Percentiles rank a stretch among this genome's conserved stretches.
Conservation (phyloP, 78 protist species). For the Dictyostelium firmibasis region DNA sequence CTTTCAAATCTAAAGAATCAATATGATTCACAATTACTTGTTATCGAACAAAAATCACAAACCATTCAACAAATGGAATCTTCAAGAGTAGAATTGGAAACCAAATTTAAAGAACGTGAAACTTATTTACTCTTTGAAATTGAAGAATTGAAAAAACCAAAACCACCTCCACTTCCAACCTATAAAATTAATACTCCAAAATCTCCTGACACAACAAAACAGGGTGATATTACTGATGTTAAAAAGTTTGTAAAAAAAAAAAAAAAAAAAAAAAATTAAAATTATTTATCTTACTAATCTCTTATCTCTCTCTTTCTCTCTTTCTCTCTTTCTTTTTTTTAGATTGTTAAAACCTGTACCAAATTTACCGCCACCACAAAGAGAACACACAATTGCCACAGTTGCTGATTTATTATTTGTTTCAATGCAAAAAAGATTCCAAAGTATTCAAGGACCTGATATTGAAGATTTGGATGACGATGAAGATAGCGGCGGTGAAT, state of each 20-base stretch:
- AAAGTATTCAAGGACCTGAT: constrained; percentile 41
- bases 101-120: constrained; percentile 2
- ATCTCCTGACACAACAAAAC: not conserved
- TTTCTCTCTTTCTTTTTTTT: not conserved
- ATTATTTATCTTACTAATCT: not conserved
- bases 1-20: not conserved
- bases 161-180: constrained; percentile 73
- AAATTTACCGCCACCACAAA: constrained; percentile 8
- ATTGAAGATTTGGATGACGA: constrained; percentile 42
- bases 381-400: constrained; percentile 47
- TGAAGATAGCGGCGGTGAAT: constrained; percentile 26
- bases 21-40: constrained; percentile 1
- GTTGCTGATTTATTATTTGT: constrained; percentile 66
- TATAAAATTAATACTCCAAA: not conserved
- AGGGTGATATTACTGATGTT: not conserved
- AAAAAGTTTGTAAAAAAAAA: not conserved
- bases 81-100: constrained; percentile 9
- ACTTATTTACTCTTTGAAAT: constrained; percentile 22
- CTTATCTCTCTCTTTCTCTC: not conserved
- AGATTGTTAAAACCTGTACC: constrained; percentile 21
- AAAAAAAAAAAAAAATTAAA: not conserved
- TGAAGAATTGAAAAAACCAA: constrained; percentile 62
- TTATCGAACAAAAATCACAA: not conserved
- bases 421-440: constrained; percentile 70
- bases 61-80: constrained; percentile 3